Evolutionary conservation across 78 protist genomes (phyloP), one percentile per base, ranked within the genome.

Genomic region (Diacronema lutheri): DNA sequence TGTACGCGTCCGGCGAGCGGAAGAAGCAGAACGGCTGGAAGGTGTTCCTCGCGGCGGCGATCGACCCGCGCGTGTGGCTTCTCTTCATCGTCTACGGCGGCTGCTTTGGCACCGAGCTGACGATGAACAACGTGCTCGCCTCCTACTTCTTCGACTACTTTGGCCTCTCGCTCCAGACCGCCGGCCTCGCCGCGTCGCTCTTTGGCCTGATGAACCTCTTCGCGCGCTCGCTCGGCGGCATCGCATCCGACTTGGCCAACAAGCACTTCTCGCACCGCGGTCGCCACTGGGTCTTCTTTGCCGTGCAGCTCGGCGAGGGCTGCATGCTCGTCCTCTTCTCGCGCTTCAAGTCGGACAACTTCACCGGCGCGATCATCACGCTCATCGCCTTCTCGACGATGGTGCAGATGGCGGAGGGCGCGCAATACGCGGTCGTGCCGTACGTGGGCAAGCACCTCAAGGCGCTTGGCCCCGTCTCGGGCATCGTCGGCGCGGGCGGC

Each of bases 341-440:
- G 21, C 66, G 66, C 66, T 26, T 61, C 35, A 21, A 21, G 66
- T 26, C 66, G 35, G 35, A 26, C 23, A 23, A 23, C 35, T n/a
- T n/a, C n/a, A n/a, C n/a, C n/a, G 21, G 35, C 66, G 66, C n/a
- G n/a, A 41, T 77, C 29, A 13, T 77, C 82, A 9, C 38, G 40
- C 14, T 74, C 33, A 35, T 74, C 81, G 20, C 38, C 58, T 77
- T 77, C 64, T 77, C 82, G 29, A 31, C 19, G 33, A 23, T 41
- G 31, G 82, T 77, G 64, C 82, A 77, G 25, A 77, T 50, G 69
- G 82, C 82, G 20, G 82, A 77, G 64, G 82, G 82, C 58, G 23
- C 33, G 35, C 61, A 40, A 33, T 73, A 13, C 79, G 79, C 55
- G 20, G 31, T 73, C 31, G 79, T 73, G 31, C 79, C 79, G 11